Percentiles rank a stretch among this genome's conserved stretches.
These are phyloP conservation scores for Colletotrichum lupini DNA, from an alignment of 2,329 filamentous ascomycete species.

Conservation along the genomic window DNA sequence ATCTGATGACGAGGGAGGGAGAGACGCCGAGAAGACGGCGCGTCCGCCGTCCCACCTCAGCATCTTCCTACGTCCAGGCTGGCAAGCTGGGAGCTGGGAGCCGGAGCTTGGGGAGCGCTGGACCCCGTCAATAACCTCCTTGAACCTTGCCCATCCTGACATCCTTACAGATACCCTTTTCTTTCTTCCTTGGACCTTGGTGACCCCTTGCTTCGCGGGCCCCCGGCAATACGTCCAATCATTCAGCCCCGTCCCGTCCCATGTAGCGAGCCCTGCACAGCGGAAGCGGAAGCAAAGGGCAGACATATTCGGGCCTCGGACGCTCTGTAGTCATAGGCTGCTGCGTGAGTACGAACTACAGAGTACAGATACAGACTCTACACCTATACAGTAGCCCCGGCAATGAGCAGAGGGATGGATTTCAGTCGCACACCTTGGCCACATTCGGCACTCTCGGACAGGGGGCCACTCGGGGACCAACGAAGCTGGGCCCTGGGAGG, in stretches of 20 bases:
- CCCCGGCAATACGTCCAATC: not conserved
- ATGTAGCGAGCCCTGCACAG: constrained; percentile 5
- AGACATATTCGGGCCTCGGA: not conserved
- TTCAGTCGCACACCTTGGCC: not conserved
- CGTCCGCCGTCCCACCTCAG: constrained; percentile 8
- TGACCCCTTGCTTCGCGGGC: constrained; percentile 1
- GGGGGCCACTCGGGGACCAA: constrained; percentile 1
- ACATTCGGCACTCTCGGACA: constrained; percentile 15
- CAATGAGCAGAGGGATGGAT: not conserved
- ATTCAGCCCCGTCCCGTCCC: not conserved
- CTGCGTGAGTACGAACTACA: not conserved
- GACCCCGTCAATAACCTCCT: constrained; percentile 12
- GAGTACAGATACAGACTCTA: not conserved
- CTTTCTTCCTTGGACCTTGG: not conserved
- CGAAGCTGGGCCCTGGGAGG: not conserved
- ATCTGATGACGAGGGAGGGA: constrained; percentile 12
- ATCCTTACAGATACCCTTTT: not conserved
- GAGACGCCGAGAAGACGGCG: constrained; percentile 28
- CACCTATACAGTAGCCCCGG: constrained; percentile 9
- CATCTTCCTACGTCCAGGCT: not conserved
- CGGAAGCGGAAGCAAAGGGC: not conserved
- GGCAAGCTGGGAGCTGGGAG: not conserved
- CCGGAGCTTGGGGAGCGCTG: constrained; percentile 18
- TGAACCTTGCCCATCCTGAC: constrained; percentile 6
- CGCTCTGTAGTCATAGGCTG: not conserved